Conservation (phyloP, 352 stramenopile species). For the Globisporangium paddicum region DNA sequence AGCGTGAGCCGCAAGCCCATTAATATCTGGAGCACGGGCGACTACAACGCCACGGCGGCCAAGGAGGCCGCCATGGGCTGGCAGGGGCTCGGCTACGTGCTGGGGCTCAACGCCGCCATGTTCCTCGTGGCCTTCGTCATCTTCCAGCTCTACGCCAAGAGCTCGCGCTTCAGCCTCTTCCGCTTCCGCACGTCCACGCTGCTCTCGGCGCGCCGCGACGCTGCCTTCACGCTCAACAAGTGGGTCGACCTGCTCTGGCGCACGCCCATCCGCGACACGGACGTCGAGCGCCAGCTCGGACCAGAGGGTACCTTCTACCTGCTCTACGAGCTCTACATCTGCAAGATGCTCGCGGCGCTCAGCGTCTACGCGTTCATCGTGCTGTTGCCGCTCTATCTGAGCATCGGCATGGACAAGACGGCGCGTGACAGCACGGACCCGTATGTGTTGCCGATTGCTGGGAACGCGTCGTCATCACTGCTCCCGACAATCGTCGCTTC, state of each 20-base stretch:
- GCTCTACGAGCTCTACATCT: conserved; percentile 77
- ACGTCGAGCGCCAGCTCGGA: conserved; percentile 56
- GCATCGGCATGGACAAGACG: conserved; percentile 35
- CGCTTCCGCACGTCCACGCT: conserved; percentile 51
- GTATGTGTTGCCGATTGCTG: conserved; percentile 1
- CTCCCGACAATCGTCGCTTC: not conserved
- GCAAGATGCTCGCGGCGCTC: conserved; percentile 52
- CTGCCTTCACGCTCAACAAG: conserved; percentile 47
- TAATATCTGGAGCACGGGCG: conserved; percentile 70
- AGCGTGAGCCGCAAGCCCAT: conserved; percentile 21
- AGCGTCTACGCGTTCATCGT: conserved; percentile 61
- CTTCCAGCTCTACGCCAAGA: conserved; percentile 62
- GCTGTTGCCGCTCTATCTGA: conserved; percentile 70
- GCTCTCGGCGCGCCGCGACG: conserved; percentile 24
- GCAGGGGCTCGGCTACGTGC: conserved; percentile 75
- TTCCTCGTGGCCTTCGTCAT: conserved; percentile 56
- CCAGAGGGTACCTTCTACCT: conserved; percentile 84
- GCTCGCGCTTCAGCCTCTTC: conserved; percentile 73
- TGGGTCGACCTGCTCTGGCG: conserved; percentile 67
- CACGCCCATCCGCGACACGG: conserved; percentile 64
- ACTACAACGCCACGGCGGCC: conserved; percentile 77
- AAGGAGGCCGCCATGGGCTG: conserved; percentile 73
- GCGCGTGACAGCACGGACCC: conserved; percentile 2
- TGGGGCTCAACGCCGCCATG: conserved; percentile 65
- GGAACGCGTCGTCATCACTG: conserved; percentile 12